Conservation (phyloP, 2,329 filamentous ascomycete genomes). For the Pseudogymnoascus sp. region DNA sequence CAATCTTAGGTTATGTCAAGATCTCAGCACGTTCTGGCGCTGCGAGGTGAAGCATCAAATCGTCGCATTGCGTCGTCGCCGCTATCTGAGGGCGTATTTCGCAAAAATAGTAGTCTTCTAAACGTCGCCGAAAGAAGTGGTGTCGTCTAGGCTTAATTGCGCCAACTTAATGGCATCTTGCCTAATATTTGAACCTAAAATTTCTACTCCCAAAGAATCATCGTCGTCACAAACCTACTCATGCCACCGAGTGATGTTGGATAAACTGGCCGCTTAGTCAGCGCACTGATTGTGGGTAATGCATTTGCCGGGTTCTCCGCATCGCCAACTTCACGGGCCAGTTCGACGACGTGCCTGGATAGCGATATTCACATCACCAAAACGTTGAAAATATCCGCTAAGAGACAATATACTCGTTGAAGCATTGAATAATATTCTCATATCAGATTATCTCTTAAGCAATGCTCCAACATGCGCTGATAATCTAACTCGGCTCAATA, state of each 20-base stretch:
- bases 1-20: neutral
- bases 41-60: constrained; percentile 4
- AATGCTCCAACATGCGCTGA: neutral
- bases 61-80: constrained; percentile 1
- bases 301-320: constrained; percentile 4
- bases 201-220: neutral
- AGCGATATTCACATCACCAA: neutral
- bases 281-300: neutral
- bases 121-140: neutral
- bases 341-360: neutral
- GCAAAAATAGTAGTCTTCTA: neutral
- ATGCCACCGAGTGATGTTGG: constrained; percentile 1
- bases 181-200: neutral
- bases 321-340: neutral
- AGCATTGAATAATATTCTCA: neutral
- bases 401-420: neutral
- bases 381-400: neutral
- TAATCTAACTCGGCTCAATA: neutral
- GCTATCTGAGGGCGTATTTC: neutral
- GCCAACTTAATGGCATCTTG: neutral
- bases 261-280: neutral
- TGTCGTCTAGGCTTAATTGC: neutral
- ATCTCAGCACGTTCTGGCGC: constrained; percentile 1
- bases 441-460: neutral
- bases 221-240: constrained; percentile 1